phyloP scores from a whole-genome alignment of 345 rosid species.

The Camelina sativa region DNA sequence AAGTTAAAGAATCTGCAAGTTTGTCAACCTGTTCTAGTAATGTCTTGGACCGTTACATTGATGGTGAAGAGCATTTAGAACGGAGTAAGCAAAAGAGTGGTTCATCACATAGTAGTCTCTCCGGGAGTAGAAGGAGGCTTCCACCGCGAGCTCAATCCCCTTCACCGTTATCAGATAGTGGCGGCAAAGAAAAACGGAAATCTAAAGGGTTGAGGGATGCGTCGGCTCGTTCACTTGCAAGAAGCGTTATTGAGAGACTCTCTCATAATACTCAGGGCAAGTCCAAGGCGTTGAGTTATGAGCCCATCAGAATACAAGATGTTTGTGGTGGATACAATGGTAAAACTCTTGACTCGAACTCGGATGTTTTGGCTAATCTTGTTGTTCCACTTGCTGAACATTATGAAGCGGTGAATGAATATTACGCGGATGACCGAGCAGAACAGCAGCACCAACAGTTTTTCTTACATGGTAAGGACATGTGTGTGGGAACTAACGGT shows the following conservation, averaged over 20 bases:
- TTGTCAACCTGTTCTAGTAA: conserved; percentile 73
- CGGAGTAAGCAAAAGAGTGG: conserved; percentile 52
- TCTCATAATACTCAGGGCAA: conserved; percentile 60
- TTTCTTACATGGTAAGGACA: conserved; percentile 46
- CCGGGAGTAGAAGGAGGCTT: conserved; percentile 53
- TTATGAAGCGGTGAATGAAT: conserved; percentile 42
- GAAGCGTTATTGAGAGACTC: conserved; percentile 82
- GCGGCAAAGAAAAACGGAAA: conserved; percentile 50
- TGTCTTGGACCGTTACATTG: conserved; percentile 88
- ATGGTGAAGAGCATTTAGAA: conserved; percentile 81
- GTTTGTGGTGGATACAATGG: conserved; percentile 55
- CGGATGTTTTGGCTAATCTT: conserved; percentile 51
- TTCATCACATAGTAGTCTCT: conserved; percentile 47
- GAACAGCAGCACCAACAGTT: conserved; percentile 40
- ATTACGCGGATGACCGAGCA: conserved; percentile 44
- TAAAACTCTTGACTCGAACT: conserved; percentile 49
- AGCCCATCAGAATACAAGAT: conserved; percentile 73
- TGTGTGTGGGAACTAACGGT: conserved; percentile 41
- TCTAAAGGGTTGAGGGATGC: conserved; percentile 66
- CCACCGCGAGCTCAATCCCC: conserved; percentile 70
- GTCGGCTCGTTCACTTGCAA: conserved; percentile 87
- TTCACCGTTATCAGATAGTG: conserved; percentile 56
- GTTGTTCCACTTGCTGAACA: conserved; percentile 48
- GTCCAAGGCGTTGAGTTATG: conserved; percentile 50
- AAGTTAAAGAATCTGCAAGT: conserved; percentile 56